Conservation (phyloP, 140 eudicot genomes). For the Cichorium intybus region DNA sequence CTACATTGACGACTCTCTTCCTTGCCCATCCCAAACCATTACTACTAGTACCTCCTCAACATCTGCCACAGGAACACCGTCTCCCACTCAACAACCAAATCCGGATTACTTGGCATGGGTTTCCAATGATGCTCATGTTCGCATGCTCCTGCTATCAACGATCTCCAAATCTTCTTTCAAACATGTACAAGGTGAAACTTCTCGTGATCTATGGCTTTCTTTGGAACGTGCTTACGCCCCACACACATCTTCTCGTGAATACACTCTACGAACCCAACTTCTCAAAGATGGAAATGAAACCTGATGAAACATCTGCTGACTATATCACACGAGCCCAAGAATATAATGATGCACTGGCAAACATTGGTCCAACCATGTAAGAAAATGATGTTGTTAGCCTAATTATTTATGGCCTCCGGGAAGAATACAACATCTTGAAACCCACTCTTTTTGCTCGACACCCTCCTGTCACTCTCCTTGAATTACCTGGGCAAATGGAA, state of each 20-base stretch:
- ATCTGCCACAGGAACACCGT: neutral
- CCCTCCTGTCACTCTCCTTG: too few species aligned
- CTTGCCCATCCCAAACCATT: too few species aligned
- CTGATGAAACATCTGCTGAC: too few species aligned
- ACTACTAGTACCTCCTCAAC: neutral
- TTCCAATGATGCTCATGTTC: conserved; percentile 5
- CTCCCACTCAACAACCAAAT: neutral
- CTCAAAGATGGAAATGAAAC: too few species aligned
- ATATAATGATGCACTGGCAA: neutral
- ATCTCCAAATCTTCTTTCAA: neutral
- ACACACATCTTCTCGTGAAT: neutral
- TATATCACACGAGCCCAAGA: too few species aligned
- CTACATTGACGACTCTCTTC: neutral
- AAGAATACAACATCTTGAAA: neutral
- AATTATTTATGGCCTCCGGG: neutral
- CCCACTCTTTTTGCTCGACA: neutral
- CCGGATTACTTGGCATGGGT: too few species aligned
- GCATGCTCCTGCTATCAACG: neutral
- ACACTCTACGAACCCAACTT: too few species aligned
- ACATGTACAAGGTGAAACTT: neutral
- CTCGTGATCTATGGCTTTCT: conserved; percentile 7
- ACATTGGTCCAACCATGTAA: neutral
- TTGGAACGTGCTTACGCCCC: neutral
- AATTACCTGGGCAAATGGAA: too few species aligned
- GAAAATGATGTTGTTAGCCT: neutral